Percentiles rank a stretch among this genome's conserved stretches.
phyloP scores from a whole-genome alignment of 2,329 filamentous ascomycete species.

The Fusarium keratoplasticum region DNA sequence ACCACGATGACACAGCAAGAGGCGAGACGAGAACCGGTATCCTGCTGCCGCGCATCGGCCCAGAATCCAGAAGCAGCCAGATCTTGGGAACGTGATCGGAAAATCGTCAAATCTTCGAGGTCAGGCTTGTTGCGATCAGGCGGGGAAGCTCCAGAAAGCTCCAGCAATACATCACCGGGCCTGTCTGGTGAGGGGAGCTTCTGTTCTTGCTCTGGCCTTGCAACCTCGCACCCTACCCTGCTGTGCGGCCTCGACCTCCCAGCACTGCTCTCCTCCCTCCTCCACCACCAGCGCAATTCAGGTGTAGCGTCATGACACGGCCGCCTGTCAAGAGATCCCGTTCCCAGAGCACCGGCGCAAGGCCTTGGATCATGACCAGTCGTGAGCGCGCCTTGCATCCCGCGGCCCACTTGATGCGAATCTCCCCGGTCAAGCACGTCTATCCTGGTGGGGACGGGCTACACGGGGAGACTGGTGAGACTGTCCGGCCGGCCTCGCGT shows the following conservation, averaged over 20 bases:
- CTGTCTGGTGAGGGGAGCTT: constrained; percentile 8
- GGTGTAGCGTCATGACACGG: constrained; percentile 41
- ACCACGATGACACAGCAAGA: constrained; percentile 16
- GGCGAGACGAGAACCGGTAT: constrained; percentile 6
- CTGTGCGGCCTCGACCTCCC: constrained; percentile 8
- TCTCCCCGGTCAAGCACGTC: constrained; percentile 38
- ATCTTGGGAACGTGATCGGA: constrained; percentile 32
- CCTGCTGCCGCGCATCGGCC: constrained; percentile 14
- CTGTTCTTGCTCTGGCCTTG: neutral
- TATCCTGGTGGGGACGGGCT: constrained; percentile 27
- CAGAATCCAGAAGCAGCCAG: constrained; percentile 19
- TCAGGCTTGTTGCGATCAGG: constrained; percentile 22
- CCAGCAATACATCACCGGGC: constrained; percentile 18
- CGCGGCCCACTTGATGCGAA: constrained; percentile 40
- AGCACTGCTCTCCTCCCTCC: constrained; percentile 14
- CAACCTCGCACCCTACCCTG: neutral
- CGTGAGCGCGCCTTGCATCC: constrained; percentile 41
- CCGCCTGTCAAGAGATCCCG: constrained; percentile 47
- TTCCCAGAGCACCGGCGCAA: constrained; percentile 48
- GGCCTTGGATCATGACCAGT: constrained; percentile 25
- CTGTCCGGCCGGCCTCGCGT: constrained; percentile 32
- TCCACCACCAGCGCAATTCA: constrained; percentile 37
- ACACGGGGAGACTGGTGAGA: constrained; percentile 36
- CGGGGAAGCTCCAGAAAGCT: constrained; percentile 29
- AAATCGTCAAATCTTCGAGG: constrained; percentile 33